Percentiles rank a stretch among this genome's conserved stretches.
Conservation (phyloP, 805 yeast genomes). For the Cyberlindnera amylophila region DNA sequence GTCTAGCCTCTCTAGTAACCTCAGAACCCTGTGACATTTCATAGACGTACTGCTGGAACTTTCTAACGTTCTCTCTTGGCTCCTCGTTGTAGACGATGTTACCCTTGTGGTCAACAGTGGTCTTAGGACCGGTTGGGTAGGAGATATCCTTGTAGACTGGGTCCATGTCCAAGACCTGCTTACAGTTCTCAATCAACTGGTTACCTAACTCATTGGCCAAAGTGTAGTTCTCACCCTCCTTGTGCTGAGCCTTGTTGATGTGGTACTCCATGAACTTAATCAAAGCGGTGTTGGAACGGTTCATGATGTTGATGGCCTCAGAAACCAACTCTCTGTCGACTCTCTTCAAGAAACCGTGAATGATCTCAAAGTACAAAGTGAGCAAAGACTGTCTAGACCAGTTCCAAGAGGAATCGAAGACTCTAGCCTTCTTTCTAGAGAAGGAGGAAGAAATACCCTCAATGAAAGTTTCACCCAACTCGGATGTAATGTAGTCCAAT, state of each 20-base stretch:
- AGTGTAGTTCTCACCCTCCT: conserved; percentile 87
- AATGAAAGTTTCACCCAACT: conserved; percentile 91
- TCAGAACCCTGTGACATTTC: conserved; percentile 96
- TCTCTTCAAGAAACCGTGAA: conserved; percentile 86
- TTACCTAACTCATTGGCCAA: conserved; percentile 87
- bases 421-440: conserved; percentile 89
- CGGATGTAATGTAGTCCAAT: conserved; percentile 69
- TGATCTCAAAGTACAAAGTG: conserved; percentile 90
- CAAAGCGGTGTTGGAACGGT: conserved; percentile 89
- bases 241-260: conserved; percentile 55
- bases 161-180: conserved; percentile 69
- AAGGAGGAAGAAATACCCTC: conserved; percentile 87
- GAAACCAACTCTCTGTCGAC: conserved; percentile 95
- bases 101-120: conserved; percentile 84
- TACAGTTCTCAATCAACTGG: conserved; percentile 93
- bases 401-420: conserved; percentile 97
- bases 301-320: conserved; percentile 96
- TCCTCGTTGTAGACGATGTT: conserved; percentile 79
- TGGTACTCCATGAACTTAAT: conserved; percentile 95
- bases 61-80: conserved; percentile 86
- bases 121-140: conserved; percentile 93
- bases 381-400: conserved; percentile 99
- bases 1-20: conserved; percentile 64
- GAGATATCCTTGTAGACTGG: conserved; percentile 96
- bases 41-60: conserved; percentile 89